These are phyloP conservation scores for Pythium graminicola DNA, from an alignment of 352 stramenopile genomes.

Conservation along the genomic window DNA sequence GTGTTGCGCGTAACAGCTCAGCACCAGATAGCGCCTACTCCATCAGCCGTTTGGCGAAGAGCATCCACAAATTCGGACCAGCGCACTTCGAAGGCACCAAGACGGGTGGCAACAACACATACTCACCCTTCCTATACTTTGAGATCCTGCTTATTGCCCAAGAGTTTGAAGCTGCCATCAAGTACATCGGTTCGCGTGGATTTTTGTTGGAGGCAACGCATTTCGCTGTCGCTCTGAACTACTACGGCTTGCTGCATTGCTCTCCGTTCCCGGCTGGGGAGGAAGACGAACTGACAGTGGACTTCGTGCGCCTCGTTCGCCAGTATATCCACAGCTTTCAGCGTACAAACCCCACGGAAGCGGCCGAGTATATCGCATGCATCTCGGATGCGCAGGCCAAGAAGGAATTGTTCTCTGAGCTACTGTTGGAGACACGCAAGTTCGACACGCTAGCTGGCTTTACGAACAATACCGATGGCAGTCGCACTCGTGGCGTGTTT, in stretches of 20 bases:
- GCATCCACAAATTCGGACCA: conserved; percentile 70
- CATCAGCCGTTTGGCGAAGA: conserved; percentile 54
- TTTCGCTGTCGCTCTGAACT: conserved; percentile 71
- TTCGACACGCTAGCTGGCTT: conserved; percentile 74
- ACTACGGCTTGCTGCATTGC: conserved; percentile 65
- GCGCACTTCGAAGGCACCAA: conserved; percentile 56
- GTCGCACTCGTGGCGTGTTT: conserved; percentile 64
- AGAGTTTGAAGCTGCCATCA: conserved; percentile 74
- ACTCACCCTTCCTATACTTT: conserved; percentile 70
- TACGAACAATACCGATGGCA: conserved; percentile 78
- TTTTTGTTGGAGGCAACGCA: conserved; percentile 76
- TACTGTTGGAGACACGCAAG: conserved; percentile 75
- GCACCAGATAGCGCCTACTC: conserved; percentile 52
- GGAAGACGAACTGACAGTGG: conserved; percentile 53
- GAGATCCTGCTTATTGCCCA: conserved; percentile 74
- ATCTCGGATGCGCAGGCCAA: conserved; percentile 53
- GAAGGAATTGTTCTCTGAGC: conserved; percentile 63
- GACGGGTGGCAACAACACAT: conserved; percentile 29
- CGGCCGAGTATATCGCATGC: conserved; percentile 74
- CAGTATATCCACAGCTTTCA: conserved; percentile 84
- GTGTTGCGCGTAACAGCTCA: conserved; percentile 28
- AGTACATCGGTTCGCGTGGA: conserved; percentile 71
- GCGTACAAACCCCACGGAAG: conserved; percentile 63
- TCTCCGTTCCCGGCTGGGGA: conserved; percentile 48
- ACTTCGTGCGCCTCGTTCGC: conserved; percentile 70